Evolutionary conservation across 2,329 filamentous ascomycete species (phyloP).

Genomic region (Fusarium xyrophilum): DNA sequence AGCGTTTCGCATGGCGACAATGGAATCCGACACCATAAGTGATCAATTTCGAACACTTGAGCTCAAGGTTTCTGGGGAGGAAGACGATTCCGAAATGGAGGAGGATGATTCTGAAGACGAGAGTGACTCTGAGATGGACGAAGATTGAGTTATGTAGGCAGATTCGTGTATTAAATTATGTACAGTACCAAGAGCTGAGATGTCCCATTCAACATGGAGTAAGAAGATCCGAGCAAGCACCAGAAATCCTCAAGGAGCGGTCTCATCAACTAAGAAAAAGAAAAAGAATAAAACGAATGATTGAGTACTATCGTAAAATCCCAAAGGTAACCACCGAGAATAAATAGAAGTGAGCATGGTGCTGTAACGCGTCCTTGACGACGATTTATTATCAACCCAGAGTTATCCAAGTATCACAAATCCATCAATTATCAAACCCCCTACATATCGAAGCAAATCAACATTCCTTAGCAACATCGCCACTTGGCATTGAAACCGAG

Average conservation of each 20-base stretch:
- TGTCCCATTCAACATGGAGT: background rate
- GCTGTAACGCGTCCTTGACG: background rate
- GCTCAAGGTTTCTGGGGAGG: background rate
- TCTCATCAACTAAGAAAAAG: background rate
- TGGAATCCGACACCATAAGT: background rate
- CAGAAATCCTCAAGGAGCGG: no score
- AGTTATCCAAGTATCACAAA: background rate
- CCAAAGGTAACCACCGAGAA: background rate
- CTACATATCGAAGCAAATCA: background rate
- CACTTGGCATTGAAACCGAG: conserved; percentile 62
- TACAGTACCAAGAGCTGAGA: background rate
- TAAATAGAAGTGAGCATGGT: background rate
- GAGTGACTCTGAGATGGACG: background rate
- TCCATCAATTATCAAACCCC: background rate
- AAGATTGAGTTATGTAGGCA: background rate
- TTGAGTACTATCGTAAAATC: background rate
- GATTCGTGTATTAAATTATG: background rate
- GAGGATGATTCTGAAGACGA: background rate
- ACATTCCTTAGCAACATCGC: conserved; percentile 48
- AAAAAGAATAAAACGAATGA: background rate
- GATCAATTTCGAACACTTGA: background rate
- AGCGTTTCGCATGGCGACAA: background rate
- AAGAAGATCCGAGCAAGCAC: background rate
- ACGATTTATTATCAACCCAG: background rate
- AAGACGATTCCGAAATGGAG: background rate